Base-by-base conservation (phyloP, 495 filamentous ascomycete species). In the Xylaria curta region DNA sequence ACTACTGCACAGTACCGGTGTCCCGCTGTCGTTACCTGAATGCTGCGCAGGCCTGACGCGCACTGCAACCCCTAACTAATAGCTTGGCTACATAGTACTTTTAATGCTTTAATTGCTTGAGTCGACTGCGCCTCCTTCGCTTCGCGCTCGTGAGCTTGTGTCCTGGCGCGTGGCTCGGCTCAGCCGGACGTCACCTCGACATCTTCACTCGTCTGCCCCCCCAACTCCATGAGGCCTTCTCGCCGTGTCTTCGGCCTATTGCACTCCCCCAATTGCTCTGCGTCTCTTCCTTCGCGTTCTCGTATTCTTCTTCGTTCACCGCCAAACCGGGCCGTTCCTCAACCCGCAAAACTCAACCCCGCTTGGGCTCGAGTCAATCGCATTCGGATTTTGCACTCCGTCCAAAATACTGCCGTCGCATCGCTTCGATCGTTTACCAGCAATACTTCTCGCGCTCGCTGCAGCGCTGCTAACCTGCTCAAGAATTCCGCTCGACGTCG, bases 211-310 rank as follows among this genome's bases (percentile, higher is more conserved):
- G 0, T 68, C 66, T 59, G 13, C 40, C 40, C 49, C 49, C 36
- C 17, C 36, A 21, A 33, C 68, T 64, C 47, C 44, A 64, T 70
- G 68, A 70, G 59, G 68, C 68, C 36, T 44, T 46, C 68, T 46
- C 24, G 33, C 17, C 68, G 21, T 56, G 49, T 33, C 2, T 9
- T 12, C 31, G 47, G 47, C 42, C 42, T 38, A 0, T 53, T 69
- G 31, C 26, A 40, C 24, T 60, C 38, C 21, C 19, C 24, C 8
- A 33, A 31, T 24, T 21, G 19, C 47, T 53, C 46, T 46, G n/a
- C 59, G 1, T 13, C 49, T 63, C 21, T 40, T 24, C 24, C 24
- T 17, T 44, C 59, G 31, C 36, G 17, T 56, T 15, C n/a, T 63
- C 68, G 28, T 56, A 38, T 54, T 63, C 15, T 21, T 44, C 47